Conservation (phyloP, 2,329 filamentous ascomycete species). For the Botrytis hyacinthi region DNA sequence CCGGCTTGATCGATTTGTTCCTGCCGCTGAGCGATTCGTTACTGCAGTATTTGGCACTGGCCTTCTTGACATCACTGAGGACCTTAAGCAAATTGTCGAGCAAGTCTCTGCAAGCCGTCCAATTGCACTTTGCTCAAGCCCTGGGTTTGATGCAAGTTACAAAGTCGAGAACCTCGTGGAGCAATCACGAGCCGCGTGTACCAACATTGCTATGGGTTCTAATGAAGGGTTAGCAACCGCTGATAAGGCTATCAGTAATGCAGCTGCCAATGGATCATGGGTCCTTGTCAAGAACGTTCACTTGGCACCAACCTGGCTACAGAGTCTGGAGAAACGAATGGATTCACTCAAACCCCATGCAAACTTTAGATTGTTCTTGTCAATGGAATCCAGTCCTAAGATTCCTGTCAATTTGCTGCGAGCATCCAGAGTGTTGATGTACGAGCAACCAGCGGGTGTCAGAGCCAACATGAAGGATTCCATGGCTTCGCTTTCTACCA, state of each 20-base stretch:
- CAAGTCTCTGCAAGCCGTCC: slow-evolving; percentile 82
- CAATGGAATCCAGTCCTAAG: slow-evolving; percentile 95
- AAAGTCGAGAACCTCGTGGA: slow-evolving; percentile 96
- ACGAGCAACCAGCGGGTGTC: slow-evolving; percentile 95
- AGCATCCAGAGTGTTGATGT: slow-evolving; percentile 92
- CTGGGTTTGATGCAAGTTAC: slow-evolving; percentile 97
- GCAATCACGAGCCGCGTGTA: slow-evolving; percentile 75
- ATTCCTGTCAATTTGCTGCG: slow-evolving; percentile 95
- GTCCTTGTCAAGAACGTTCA: slow-evolving; percentile 99
- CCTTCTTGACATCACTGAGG: slow-evolving; percentile 79
- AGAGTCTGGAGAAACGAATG: slow-evolving; percentile 95
- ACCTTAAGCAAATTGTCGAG: slow-evolving; percentile 79
- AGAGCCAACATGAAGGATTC: slow-evolving; percentile 99
- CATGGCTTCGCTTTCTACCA: slow-evolving; percentile 74
- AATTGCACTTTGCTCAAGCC: slow-evolving; percentile 88
- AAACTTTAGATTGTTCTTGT: slow-evolving; percentile 92
- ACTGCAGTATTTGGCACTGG: slow-evolving; percentile 78
- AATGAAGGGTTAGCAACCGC: slow-evolving; percentile 90
- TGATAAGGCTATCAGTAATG: slow-evolving; percentile 92
- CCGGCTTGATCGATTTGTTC: slow-evolving; percentile 92
- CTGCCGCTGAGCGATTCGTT: slow-evolving; percentile 88
- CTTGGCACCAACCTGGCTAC: slow-evolving; percentile 90
- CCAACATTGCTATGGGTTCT: slow-evolving; percentile 98
- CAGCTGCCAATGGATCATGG: slow-evolving; percentile 89
- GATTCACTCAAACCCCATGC: slow-evolving; percentile 90